Percentiles rank a stretch among this genome's conserved stretches.
These are phyloP conservation scores for Pythium myriotylum DNA, from an alignment of 352 stramenopile genomes.

Conservation along the genomic window DNA sequence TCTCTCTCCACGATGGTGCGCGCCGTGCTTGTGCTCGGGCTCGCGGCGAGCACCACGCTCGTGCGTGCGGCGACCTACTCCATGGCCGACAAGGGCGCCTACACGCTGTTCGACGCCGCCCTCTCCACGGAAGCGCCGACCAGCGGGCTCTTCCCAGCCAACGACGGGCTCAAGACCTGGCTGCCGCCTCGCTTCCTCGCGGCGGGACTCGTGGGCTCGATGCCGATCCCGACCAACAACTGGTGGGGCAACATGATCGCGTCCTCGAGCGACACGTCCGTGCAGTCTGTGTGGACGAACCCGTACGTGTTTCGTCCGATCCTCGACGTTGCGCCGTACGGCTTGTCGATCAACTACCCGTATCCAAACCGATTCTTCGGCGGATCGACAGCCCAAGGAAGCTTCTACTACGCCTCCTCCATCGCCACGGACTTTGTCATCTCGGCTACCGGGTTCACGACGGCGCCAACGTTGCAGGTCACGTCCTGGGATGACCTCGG, in stretches of 20 bases:
- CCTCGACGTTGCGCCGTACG: slow-evolving; percentile 42
- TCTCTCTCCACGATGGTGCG: too few species aligned
- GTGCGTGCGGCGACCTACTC: too few species aligned
- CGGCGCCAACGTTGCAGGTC: slow-evolving; percentile 38
- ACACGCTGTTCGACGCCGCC: too few species aligned
- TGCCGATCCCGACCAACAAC: slow-evolving; percentile 69
- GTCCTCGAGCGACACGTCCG: slow-evolving; percentile 24
- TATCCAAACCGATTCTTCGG: slow-evolving; percentile 55
- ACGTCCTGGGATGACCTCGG: slow-evolving; percentile 56
- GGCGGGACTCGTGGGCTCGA: slow-evolving; percentile 37
- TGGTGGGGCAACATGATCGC: slow-evolving; percentile 81
- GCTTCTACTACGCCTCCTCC: slow-evolving; percentile 55
- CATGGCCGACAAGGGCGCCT: too few species aligned
- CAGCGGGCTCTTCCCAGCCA: too few species aligned
- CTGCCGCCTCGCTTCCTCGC: slow-evolving; percentile 56
- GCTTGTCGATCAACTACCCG: slow-evolving; percentile 60
- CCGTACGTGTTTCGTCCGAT: slow-evolving; percentile 57
- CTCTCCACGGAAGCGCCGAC: too few species aligned
- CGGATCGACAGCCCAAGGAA: slow-evolving; percentile 50
- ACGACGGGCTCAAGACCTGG: too few species aligned
- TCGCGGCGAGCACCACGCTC: too few species aligned
- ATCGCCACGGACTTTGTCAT: slow-evolving; percentile 53
- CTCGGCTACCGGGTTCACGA: slow-evolving; percentile 55
- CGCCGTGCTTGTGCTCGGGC: too few species aligned
- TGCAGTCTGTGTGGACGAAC: slow-evolving; percentile 68